Conservation (phyloP, 2,329 filamentous ascomycete genomes). For the Ophiostoma triangulosporum region DNA sequence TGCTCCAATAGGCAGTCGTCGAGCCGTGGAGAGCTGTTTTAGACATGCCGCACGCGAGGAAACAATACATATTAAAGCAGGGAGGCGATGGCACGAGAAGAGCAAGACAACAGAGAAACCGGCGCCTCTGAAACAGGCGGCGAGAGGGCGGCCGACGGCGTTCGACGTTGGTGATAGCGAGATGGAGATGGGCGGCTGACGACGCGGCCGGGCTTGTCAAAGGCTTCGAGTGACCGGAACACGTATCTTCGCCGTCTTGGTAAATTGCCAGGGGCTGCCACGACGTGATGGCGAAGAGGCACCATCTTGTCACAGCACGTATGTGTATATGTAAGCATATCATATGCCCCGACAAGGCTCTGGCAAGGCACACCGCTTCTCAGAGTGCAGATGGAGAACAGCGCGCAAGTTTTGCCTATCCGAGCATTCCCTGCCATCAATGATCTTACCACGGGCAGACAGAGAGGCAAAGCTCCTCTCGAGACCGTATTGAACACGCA, state of each 20-base stretch:
- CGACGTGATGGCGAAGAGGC: not conserved
- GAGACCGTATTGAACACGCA: too few species aligned
- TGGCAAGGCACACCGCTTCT: not conserved
- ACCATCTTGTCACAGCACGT: not conserved
- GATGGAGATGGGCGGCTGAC: not conserved
- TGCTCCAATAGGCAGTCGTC: not conserved
- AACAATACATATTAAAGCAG: not conserved
- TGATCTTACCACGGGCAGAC: not conserved
- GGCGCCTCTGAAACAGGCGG: not conserved
- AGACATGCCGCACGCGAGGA: not conserved
- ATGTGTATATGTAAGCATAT: too few species aligned
- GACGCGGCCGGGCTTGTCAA: not conserved
- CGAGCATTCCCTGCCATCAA: not conserved
- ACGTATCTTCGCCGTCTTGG: not conserved
- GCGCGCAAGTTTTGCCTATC: not conserved
- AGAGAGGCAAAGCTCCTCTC: too few species aligned
- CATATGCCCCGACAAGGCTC: too few species aligned
- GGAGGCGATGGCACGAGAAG: not conserved
- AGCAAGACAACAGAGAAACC: not conserved
- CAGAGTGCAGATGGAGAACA: not conserved
- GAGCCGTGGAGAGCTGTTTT: not conserved
- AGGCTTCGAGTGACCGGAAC: not conserved
- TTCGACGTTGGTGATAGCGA: too few species aligned
- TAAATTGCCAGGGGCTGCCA: not conserved
- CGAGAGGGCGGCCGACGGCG: too few species aligned